A percentile compares a stretch with the other conserved stretches of the same genome.
Evolutionary conservation across 495 filamentous ascomycete species (phyloP).

Genomic region (Tuber umbilicatum): DNA sequence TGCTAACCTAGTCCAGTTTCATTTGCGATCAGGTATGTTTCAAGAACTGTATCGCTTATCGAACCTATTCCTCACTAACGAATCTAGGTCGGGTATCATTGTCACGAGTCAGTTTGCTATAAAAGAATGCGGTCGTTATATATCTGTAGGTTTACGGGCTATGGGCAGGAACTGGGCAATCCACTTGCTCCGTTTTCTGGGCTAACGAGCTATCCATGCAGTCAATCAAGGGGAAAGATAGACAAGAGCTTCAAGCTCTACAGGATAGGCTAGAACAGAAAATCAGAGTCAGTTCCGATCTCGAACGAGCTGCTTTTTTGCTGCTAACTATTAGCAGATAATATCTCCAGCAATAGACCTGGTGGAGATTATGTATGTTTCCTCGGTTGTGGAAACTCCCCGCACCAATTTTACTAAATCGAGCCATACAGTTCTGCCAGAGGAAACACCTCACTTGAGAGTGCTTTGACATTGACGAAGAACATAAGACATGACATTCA

Average conservation of each 20-base stretch:
- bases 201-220: slow-evolving; percentile 32
- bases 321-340: slow-evolving; percentile 51
- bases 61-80: slow-evolving; percentile 16
- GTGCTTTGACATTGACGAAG: slow-evolving; percentile 78
- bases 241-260: slow-evolving; percentile 62
- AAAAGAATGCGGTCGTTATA: slow-evolving; percentile 67
- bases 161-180: slow-evolving; percentile 19
- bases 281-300: slow-evolving; percentile 57
- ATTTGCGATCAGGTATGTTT: background rate
- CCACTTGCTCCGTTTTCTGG: background rate
- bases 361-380: slow-evolving; percentile 77
- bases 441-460: slow-evolving; percentile 91
- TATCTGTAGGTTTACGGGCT: slow-evolving; percentile 54
- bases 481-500: slow-evolving; percentile 84
- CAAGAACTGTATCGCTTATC: background rate
- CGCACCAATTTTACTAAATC: slow-evolving; percentile 18
- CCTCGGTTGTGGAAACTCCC: background rate
- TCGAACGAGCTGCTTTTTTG: background rate
- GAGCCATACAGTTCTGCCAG: slow-evolving; percentile 62
- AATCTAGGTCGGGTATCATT: slow-evolving; percentile 68
- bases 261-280: slow-evolving; percentile 75
- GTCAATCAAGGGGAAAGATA: slow-evolving; percentile 63
- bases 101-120: slow-evolving; percentile 83
- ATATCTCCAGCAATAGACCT: slow-evolving; percentile 88
- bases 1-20: background rate